Evolutionary conservation across 768 basidiomycete species (phyloP).

Genomic region (Suillus plorans): DNA sequence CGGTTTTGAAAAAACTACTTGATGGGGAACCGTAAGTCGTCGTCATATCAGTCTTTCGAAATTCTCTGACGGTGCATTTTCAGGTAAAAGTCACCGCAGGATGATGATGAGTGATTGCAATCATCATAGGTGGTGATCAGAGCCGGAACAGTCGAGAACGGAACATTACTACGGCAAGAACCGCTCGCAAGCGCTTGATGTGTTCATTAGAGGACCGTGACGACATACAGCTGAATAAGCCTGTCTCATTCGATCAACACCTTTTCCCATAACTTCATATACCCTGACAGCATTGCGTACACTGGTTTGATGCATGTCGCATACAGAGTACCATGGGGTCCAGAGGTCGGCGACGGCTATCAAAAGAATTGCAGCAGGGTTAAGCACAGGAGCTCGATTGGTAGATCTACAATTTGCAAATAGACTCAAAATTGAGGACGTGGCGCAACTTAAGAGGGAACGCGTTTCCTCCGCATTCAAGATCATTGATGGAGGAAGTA

Average conservation of each 20-base stretch:
- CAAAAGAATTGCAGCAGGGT: background rate
- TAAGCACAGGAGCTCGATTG: background rate
- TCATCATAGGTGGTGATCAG: background rate
- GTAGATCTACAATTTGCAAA: background rate
- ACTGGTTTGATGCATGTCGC: background rate
- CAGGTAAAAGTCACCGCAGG: background rate
- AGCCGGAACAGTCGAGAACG: background rate
- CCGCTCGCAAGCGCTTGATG: background rate
- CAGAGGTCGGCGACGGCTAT: no score
- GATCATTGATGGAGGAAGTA: background rate
- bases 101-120: background rate
- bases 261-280: background rate
- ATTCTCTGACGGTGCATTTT: background rate
- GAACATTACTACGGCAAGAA: background rate
- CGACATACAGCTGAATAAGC: background rate
- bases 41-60: background rate
- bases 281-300: no score
- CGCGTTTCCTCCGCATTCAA: no score
- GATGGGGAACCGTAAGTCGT: constrained; percentile 6
- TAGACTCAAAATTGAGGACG: background rate
- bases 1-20: constrained; percentile 43
- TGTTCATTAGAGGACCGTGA: background rate
- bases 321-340: background rate
- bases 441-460: background rate
- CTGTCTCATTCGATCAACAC: background rate